Evolutionary conservation across 345 rosid genomes (phyloP), one percentile per base, ranked within the genome.

Genomic region (Syzygium aqueum): DNA sequence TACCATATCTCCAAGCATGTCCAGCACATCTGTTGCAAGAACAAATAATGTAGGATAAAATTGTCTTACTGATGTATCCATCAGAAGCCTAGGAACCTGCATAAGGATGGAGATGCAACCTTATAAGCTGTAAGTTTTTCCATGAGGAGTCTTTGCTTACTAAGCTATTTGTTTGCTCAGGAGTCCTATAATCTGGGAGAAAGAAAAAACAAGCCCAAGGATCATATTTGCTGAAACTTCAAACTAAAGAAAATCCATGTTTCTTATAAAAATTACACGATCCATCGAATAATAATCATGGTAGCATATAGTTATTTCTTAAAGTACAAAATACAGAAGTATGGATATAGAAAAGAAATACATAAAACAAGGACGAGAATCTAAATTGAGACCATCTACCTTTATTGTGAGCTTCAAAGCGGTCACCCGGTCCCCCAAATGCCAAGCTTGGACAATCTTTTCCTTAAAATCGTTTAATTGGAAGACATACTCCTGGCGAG

Each of bases 41-140:
- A 95, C 96, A 89, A 97, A 97, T 86, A 96, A 90, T 49, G 98
- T 96, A 88, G 99, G 99, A 92, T 96, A 97, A 92, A 97, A 97
- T 86, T 94, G 95, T 78, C 90, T 89, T 89, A 96, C 98, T 53
- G 98, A 93, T 85, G 99, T 97, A 90, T 95, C 99, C 95, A 94
- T 94, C 91, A 97, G 93, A 92, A 97, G 98, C 91, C 92, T 94
- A 85, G 96, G 94, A 87, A 96, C 98, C 99, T 97, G 92, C 91
- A 94, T 46, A 92, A 67, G 67, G 51, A 73, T 78, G 86, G 63
- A 88, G 37, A 84, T 82, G 53, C 85, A 43, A 40, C 51, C 77
- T 73, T 33, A 49, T 61, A 57, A 30, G 49, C 80, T 51, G 84
- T 77, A 78, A 84, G 52, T 43, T 53, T 63, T 30, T 53, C 5